Conservation (phyloP, 176 grass and related monocot genomes). For the Carex littledalei region DNA sequence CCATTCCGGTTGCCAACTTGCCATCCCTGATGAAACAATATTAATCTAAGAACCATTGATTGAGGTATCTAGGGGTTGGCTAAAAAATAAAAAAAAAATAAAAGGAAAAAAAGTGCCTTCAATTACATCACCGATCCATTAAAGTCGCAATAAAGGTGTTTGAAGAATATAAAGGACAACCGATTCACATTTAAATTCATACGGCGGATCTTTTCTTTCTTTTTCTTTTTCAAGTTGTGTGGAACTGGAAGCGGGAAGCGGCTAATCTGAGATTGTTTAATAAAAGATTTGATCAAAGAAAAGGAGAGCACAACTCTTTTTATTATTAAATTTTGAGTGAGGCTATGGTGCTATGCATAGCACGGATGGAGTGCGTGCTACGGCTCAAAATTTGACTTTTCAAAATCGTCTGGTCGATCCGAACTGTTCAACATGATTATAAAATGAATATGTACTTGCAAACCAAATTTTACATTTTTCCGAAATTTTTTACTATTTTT, state of each 20-base stretch:
- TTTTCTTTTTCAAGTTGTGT: not conserved
- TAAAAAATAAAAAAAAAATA: not conserved
- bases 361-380: no score
- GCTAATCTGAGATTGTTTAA: not conserved
- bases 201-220: not conserved
- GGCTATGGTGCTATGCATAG: no score
- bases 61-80: not conserved
- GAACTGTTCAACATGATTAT: no score
- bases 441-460: no score
- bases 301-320: not conserved
- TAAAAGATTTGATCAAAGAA: not conserved
- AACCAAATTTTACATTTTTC: no score
- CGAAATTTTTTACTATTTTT: no score
- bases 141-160: not conserved
- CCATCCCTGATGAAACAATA: not conserved
- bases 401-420: no score
- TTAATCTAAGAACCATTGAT: not conserved
- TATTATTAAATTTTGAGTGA: no score
- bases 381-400: no score
- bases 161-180: not conserved
- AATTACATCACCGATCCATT: conserved; percentile 12
- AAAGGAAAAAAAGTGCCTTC: not conserved
- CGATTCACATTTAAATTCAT: conserved; percentile 8
- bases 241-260: not conserved
- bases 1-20: not conserved